A percentile compares a stretch with the other conserved stretches of the same genome.
Conservation (phyloP, 352 stramenopile species). For the Globisporangium splendens region DNA sequence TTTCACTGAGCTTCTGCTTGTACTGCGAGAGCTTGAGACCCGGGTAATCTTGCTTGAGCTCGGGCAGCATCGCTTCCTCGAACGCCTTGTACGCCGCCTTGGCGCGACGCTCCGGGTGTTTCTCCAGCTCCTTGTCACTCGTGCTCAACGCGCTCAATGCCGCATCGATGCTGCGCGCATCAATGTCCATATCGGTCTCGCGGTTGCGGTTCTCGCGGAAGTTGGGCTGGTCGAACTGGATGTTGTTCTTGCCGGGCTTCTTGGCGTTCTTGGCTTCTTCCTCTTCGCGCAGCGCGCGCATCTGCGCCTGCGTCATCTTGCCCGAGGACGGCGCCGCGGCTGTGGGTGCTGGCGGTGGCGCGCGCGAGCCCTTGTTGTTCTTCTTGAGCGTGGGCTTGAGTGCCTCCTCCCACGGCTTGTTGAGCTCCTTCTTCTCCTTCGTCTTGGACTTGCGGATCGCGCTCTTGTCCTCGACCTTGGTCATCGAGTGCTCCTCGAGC, state of each 20-base stretch:
- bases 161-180: slow-evolving; percentile 63
- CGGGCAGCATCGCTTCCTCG: slow-evolving; percentile 65
- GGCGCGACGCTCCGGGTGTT: slow-evolving; percentile 63
- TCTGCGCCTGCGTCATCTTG: slow-evolving; percentile 56
- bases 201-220: slow-evolving; percentile 65
- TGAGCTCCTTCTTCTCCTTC: slow-evolving; percentile 54
- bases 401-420: slow-evolving; percentile 69
- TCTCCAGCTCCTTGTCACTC: slow-evolving; percentile 45
- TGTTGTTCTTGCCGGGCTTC: slow-evolving; percentile 49
- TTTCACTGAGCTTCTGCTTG: slow-evolving; percentile 74
- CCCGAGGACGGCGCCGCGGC: slow-evolving; percentile 11
- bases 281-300: slow-evolving; percentile 23
- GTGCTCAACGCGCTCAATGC: slow-evolving; percentile 47
- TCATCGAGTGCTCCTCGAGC: slow-evolving; percentile 52
- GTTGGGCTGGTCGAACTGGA: slow-evolving; percentile 51
- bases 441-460: slow-evolving; percentile 43
- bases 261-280: slow-evolving; percentile 31
- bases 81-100: slow-evolving; percentile 84
- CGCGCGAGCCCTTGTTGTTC: slow-evolving; percentile 43
- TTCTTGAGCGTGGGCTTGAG: slow-evolving; percentile 61
- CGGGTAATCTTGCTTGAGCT: slow-evolving; percentile 67
- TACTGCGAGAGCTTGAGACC: slow-evolving; percentile 81
- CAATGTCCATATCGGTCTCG: slow-evolving; percentile 26
- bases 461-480: slow-evolving; percentile 42
- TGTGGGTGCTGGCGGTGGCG: slow-evolving; percentile 22